A percentile compares a stretch with the other conserved stretches of the same genome.
Conservation (phyloP, 129 eudicot genomes). For the Oenanthe sinensis region DNA sequence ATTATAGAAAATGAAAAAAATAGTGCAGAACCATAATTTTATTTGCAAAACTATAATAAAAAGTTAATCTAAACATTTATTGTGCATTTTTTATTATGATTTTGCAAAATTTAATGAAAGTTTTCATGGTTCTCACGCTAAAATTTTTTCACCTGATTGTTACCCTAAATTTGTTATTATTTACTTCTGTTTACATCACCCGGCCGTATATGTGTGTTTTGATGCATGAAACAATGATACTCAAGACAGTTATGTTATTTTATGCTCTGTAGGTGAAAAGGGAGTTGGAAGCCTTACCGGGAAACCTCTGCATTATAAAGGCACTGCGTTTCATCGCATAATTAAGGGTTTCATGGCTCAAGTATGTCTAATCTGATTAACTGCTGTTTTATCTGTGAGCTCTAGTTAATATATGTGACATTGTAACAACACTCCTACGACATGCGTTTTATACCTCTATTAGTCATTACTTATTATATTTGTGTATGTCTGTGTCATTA, state of each 20-base stretch:
- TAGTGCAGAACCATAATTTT: too few relatives aligned
- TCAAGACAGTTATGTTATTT: not conserved
- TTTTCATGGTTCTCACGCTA: too few relatives aligned
- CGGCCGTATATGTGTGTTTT: not conserved
- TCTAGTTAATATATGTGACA: not conserved
- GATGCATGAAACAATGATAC: not conserved
- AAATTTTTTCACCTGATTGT: too few relatives aligned
- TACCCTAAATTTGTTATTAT: not conserved
- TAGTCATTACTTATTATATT: not conserved
- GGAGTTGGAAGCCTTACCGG: constrained; percentile 70
- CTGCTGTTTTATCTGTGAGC: not conserved
- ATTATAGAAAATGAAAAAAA: too few relatives aligned
- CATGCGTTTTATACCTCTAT: not conserved
- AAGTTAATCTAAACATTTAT: too few relatives aligned
- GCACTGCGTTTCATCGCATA: constrained; percentile 68
- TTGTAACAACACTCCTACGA: not conserved
- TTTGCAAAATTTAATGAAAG: too few relatives aligned
- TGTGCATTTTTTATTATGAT: too few relatives aligned
- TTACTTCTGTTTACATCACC: not conserved
- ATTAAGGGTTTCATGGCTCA: constrained; percentile 95
- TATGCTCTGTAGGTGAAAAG: constrained; percentile 63
- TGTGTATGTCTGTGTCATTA: too few relatives aligned
- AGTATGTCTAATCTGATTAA: constrained; percentile 31
- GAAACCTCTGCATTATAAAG: constrained; percentile 81
- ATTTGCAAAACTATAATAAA: too few relatives aligned